Percentiles rank a stretch among this genome's conserved stretches.
phyloP scores from a whole-genome alignment of 1,139 yeast genomes.

The Magnusiomyces sp. region DNA sequence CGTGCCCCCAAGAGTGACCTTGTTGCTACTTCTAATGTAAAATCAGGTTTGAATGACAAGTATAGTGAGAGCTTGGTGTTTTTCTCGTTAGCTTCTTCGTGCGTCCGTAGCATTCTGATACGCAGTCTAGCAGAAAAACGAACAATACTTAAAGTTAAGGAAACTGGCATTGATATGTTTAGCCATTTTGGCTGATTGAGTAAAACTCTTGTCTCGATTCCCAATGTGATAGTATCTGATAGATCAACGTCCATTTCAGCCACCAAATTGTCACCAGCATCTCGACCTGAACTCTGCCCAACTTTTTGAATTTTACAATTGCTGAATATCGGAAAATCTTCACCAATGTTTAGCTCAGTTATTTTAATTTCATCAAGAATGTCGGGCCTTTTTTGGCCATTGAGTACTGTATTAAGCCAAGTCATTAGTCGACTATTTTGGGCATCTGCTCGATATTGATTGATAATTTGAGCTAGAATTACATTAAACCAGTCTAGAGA shows the following conservation, averaged over 20 bases:
- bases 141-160: conserved; percentile 77
- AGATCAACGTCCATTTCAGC: conserved; percentile 93
- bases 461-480: conserved; percentile 79
- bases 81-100: conserved; percentile 29
- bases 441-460: conserved; percentile 83
- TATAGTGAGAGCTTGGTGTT: conserved; percentile 7
- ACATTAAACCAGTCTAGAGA: conserved; percentile 97
- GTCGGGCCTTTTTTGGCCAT: conserved; percentile 58
- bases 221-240: conserved; percentile 82
- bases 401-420: conserved; percentile 51
- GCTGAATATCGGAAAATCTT: conserved; percentile 90
- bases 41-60: conserved; percentile 83
- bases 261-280: conserved; percentile 34
- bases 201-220: conserved; percentile 74
- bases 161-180: conserved; percentile 69
- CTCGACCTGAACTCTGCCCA: conserved; percentile 29
- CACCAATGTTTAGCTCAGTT: conserved; percentile 87
- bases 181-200: conserved; percentile 82
- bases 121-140: conserved; percentile 84
- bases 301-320: conserved; percentile 66
- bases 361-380: conserved; percentile 70
- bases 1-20: conserved; percentile 86
- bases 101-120: conserved; percentile 34
- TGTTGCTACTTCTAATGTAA: conserved; percentile 76
- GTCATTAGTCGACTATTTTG: conserved; percentile 78